Base-by-base conservation (phyloP, 176 grass and related monocot genomes). In the Ananas comosus region DNA sequence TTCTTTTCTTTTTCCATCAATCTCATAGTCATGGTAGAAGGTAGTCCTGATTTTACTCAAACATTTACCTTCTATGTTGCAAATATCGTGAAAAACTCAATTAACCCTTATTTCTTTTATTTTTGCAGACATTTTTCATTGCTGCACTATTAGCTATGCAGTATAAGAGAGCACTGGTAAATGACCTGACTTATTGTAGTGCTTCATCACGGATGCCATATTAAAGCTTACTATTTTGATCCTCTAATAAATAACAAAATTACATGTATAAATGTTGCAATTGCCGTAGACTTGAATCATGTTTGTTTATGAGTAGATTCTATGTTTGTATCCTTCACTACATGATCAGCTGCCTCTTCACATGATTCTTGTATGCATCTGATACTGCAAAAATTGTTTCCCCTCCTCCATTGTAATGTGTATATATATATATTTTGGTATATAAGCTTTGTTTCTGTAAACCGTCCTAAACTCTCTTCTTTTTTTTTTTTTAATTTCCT, bases 41-140 rank as follows among this genome's bases (percentile, higher is more conserved):
- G n/a, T 61, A 18, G 17, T 61, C 10, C 21, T 61, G 56, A 61
- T 61, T 59, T 21, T 61, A 19, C 56, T 9, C 16, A n/a, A 4
- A 21, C n/a, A 18, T 61, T 61, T 10, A 18, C 10, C 56, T 19
- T 19, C 16, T 18, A 14, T 18, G 21, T 9, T 61, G 16, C 17
- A 61, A 18, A 17, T 61, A 61, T 1, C 33, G 33, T 61, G 56
- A 61, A 61, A 17, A 61, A 19, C 21, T 61, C 21, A 19, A 61
- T 61, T 61, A 22, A 61, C 9, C 21, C 5, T 50, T 83, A 3
- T 13, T 2, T 51, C 24, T 77, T 65, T 63, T 83, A 8, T 74
- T 70, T 63, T 85, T 53, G 71, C 86, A 97, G 94, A 97, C 94
- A 48, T 97, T 97, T 81, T 97, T 97, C 59, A 97, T 97, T 66